Evolutionary conservation across 1,139 yeast species (phyloP).

Genomic region (Yamadazyma oceani): DNA sequence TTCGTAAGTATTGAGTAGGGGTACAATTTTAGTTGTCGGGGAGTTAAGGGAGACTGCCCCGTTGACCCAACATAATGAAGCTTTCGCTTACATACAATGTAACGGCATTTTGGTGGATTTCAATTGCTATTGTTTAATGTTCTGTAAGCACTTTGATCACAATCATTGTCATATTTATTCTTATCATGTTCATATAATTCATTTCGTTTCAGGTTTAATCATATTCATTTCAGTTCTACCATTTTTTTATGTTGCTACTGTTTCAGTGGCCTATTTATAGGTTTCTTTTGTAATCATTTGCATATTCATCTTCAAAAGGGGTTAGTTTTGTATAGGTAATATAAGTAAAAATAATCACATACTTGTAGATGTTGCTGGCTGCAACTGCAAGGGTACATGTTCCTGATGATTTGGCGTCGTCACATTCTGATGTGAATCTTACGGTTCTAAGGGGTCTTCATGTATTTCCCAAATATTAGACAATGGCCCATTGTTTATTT

Average conservation of each 20-base stretch:
- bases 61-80: too few species aligned
- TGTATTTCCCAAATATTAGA: too few species aligned
- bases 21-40: neutral
- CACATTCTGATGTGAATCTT: too few species aligned
- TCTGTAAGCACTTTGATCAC: neutral
- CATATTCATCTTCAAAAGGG: neutral
- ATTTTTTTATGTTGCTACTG: neutral
- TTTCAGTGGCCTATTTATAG: neutral
- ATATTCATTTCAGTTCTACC: neutral
- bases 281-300: neutral
- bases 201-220: neutral
- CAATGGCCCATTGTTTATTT: neutral
- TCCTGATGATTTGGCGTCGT: too few species aligned
- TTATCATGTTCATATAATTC: neutral
- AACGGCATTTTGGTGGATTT: constrained; percentile 1
- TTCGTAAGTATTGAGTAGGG: too few species aligned
- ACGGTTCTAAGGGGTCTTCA: too few species aligned
- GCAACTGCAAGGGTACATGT: neutral
- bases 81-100: neutral
- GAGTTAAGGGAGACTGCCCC: neutral
- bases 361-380: too few species aligned
- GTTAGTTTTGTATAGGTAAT: neutral
- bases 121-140: neutral
- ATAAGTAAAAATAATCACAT: neutral
- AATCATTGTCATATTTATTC: neutral